These are phyloP conservation scores for Hypericum androsaemum DNA, from an alignment of 345 rosid species.

Conservation along the genomic window DNA sequence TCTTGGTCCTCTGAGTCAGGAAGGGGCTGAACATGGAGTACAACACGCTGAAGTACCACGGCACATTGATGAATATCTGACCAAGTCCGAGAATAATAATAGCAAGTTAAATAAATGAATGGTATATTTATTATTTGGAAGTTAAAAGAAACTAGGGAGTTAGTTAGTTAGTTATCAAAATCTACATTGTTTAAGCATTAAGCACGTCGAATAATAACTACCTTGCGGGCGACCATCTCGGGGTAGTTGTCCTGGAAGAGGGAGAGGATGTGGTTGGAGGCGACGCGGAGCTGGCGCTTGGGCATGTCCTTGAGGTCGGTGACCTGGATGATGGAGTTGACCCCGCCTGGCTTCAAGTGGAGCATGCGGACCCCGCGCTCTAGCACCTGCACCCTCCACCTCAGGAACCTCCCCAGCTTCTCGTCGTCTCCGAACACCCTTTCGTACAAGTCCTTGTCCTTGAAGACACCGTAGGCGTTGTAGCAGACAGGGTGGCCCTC, in stretches of 20 bases:
- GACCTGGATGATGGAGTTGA: constrained; percentile 81
- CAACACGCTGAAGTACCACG: constrained; percentile 88
- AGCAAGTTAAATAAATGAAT: neutral
- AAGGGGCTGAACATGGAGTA: constrained; percentile 90
- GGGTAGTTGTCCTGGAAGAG: constrained; percentile 97
- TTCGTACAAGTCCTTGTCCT: constrained; percentile 71
- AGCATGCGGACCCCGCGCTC: constrained; percentile 72
- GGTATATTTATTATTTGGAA: neutral
- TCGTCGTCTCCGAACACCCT: constrained; percentile 86
- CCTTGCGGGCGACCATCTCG: constrained; percentile 99
- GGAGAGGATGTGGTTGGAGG: constrained; percentile 81
- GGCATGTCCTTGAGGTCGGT: constrained; percentile 99
- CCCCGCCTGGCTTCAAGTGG: constrained; percentile 90
- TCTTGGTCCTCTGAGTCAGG: constrained; percentile 89
- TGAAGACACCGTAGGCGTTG: constrained; percentile 84
- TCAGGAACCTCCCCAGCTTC: constrained; percentile 59
- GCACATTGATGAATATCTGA: constrained; percentile 92
- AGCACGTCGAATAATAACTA: constrained; percentile 9
- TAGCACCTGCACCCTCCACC: constrained; percentile 92
- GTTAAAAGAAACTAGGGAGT: neutral
- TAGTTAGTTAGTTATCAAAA: no score
- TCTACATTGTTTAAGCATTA: no score
- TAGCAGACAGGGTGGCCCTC: constrained; percentile 93
- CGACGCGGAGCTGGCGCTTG: constrained; percentile 80
- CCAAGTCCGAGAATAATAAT: neutral